Base-by-base conservation (phyloP, 2,329 filamentous ascomycete species). In the Daldinia eschscholtzii region DNA sequence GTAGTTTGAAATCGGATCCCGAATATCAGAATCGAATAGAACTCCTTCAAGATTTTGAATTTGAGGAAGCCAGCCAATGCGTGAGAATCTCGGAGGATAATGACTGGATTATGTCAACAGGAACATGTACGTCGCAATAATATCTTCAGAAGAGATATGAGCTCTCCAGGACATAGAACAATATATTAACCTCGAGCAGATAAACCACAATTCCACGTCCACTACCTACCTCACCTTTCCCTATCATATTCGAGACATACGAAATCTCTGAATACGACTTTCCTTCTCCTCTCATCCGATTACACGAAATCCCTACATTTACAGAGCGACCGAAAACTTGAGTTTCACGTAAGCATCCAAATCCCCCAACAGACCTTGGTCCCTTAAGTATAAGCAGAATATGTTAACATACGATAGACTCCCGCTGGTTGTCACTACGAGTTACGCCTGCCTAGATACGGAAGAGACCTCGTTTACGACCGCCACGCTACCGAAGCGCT, bases 81-180 rank as follows among this genome's bases (percentile, higher is more conserved):
- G 89, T 99, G 70, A 89, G 93, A 57, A 89, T 96, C 70, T 97
- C 93, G 75, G 94, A 97, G 65, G 96, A 99, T 87, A 95, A 95
- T 56, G 91, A 98, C 78, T 99, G 96, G 94, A 89, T 96, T 44
- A 96, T 98, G 93, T 97, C 93, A 76, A 97, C 94, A 59, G 94
- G 93, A 83, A 91, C 88, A 61, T 91, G 73, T 76, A 72, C 42
- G 70, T 68, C 79, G 89, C 41, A 7, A 48, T n/a, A 30, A 33
- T 35, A 12, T 12, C 20, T 28, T 12, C n/a, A n/a, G 20, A 30
- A n/a, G 10, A 41, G 35, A 39, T 39, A 13, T 39, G 13, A 39
- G 9, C 7, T 39, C 35, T 37, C 10, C 12, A 39, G 12, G 4
- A 15, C 1, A 39, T 20, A 26, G 4, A 46, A 46, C 9, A 30